phyloP scores from a whole-genome alignment of 768 basidiomycete genomes.

The Mycena pura region DNA sequence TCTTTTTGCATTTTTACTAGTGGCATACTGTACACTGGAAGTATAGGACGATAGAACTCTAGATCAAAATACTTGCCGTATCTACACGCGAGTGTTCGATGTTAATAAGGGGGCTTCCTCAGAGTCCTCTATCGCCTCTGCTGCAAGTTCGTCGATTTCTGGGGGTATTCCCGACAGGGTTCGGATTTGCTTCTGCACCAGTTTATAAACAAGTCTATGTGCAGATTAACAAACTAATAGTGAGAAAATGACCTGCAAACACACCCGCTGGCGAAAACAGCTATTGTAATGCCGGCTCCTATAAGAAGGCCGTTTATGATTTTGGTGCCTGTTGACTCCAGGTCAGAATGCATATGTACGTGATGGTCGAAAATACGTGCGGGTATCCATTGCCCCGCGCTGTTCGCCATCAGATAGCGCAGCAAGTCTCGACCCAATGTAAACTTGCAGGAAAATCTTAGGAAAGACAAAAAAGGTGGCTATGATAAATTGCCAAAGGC shows the following conservation, averaged over 20 bases:
- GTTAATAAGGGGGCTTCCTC: conserved; percentile 65
- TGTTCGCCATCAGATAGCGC: conserved; percentile 78
- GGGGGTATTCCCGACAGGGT: conserved; percentile 55
- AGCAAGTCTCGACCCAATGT: conserved; percentile 80
- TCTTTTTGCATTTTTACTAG: conserved; percentile 94
- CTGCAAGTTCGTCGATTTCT: conserved; percentile 59
- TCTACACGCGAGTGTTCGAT: conserved; percentile 23
- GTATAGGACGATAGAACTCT: background rate
- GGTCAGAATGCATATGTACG: conserved; percentile 11
- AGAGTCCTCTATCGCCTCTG: conserved; percentile 64
- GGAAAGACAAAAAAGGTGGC: conserved; percentile 79
- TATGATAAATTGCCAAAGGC: conserved; percentile 75
- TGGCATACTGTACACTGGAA: background rate
- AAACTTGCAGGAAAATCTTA: conserved; percentile 74
- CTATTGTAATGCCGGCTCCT: conserved; percentile 62
- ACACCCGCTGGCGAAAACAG: conserved; percentile 71
- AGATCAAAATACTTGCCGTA: background rate
- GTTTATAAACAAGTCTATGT: conserved; percentile 67
- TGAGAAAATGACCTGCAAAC: conserved; percentile 29
- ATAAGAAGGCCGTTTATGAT: conserved; percentile 68
- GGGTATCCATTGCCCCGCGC: conserved; percentile 76
- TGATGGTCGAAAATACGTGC: conserved; percentile 45
- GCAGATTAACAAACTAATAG: conserved; percentile 21
- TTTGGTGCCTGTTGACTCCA: conserved; percentile 57
- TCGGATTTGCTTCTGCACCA: conserved; percentile 67